These are phyloP conservation scores for Monosporascus sp. DNA, from an alignment of 2,329 filamentous ascomycete species.

Conservation along the genomic window DNA sequence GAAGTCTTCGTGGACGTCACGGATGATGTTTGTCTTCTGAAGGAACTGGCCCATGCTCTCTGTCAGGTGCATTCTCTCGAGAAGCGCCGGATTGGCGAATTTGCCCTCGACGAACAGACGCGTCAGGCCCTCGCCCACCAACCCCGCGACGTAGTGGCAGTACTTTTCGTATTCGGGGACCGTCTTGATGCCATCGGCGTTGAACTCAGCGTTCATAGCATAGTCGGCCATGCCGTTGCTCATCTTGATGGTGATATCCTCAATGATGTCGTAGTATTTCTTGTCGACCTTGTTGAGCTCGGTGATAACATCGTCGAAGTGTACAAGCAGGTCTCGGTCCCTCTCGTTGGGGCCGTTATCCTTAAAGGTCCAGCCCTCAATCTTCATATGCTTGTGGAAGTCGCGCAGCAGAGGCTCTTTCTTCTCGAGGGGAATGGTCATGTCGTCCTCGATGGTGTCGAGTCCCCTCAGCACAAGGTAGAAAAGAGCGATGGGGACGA, in stretches of 20 bases:
- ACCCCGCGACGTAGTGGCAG: conserved; percentile 96
- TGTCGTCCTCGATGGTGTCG: conserved; percentile 99
- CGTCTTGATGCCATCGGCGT: conserved; percentile 68
- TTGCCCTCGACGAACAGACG: conserved; percentile 82
- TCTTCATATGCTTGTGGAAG: conserved; percentile 73
- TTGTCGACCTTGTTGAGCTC: conserved; percentile 88
- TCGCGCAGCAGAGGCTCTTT: conserved; percentile 84
- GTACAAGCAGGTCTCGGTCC: conserved; percentile 83
- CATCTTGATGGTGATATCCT: conserved; percentile 91
- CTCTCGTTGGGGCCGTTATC: conserved; percentile 89
- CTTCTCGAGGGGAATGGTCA: conserved; percentile 74
- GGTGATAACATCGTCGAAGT: conserved; percentile 80
- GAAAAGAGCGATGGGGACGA: conserved; percentile 85
- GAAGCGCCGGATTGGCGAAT: conserved; percentile 78
- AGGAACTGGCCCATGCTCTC: conserved; percentile 97
- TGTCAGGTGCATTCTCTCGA: conserved; percentile 73
- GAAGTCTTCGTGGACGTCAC: conserved; percentile 86
- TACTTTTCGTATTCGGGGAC: conserved; percentile 91
- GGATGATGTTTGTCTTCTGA: conserved; percentile 98
- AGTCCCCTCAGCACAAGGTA: conserved; percentile 88
- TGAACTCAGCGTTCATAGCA: conserved; percentile 72
- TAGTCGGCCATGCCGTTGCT: conserved; percentile 99
- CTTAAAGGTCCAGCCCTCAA: conserved; percentile 86
- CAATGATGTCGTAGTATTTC: conserved; percentile 78
- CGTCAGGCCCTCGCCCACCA: conserved; percentile 93